phyloP scores from a whole-genome alignment of 257 asterid genomes.

The Plantago major region DNA sequence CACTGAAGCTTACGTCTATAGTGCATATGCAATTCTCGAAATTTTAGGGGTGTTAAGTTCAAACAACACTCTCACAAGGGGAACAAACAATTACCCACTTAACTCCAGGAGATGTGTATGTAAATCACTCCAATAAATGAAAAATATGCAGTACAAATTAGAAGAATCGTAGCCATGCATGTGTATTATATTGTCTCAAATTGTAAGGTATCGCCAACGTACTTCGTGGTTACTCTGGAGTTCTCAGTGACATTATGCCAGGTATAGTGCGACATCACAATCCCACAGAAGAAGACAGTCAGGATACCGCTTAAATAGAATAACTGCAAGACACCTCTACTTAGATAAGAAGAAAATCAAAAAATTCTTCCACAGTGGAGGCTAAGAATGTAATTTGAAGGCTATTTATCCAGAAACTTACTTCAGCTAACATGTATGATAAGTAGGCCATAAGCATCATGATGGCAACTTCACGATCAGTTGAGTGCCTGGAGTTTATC shows the following conservation, averaged over 20 bases:
- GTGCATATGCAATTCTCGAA: too few relatives aligned
- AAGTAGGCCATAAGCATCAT: slow-evolving; percentile 79
- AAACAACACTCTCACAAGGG: too few relatives aligned
- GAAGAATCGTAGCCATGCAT: slow-evolving; percentile 10
- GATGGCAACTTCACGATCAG: slow-evolving; percentile 75
- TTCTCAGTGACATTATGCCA: slow-evolving; percentile 75
- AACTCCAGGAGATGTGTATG: too few relatives aligned
- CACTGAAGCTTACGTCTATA: too few relatives aligned
- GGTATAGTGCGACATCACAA: slow-evolving; percentile 75
- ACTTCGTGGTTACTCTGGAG: slow-evolving; percentile 71
- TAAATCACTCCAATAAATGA: slow-evolving; percentile 7
- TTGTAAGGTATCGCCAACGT: slow-evolving; percentile 17
- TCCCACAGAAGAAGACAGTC: slow-evolving; percentile 72
- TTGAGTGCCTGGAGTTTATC: slow-evolving; percentile 55
- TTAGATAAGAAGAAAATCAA: slow-evolving; percentile 15
- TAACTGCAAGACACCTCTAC: slow-evolving; percentile 34
- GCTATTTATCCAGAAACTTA: slow-evolving; percentile 23
- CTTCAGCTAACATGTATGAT: slow-evolving; percentile 68
- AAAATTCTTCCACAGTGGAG: not conserved
- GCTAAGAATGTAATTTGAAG: not conserved
- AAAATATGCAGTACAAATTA: slow-evolving; percentile 2
- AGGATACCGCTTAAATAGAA: slow-evolving; percentile 62
- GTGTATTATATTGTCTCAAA: not conserved
- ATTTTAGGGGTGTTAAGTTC: too few relatives aligned
- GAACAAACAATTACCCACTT: too few relatives aligned